Evolutionary conservation across 2,329 filamentous ascomycete species (phyloP).

Genomic region (Helotiales sp.): DNA sequence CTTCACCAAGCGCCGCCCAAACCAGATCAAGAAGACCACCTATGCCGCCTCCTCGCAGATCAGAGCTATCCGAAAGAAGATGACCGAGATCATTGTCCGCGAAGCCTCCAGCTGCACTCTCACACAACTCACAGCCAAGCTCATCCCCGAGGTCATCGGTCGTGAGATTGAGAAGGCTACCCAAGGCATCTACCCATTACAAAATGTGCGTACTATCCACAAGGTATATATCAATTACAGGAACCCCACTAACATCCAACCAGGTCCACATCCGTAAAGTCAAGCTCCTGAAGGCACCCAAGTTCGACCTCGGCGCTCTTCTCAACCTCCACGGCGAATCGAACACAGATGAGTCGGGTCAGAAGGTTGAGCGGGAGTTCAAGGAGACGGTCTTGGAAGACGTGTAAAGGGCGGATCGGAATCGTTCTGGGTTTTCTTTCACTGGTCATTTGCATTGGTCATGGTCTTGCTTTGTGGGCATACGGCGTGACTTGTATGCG

Average conservation of each 20-base stretch:
- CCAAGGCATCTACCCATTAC: slow-evolving; percentile 99
- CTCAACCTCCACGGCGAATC: slow-evolving; percentile 98
- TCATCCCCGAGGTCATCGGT: slow-evolving; percentile 99
- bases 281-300: slow-evolving; percentile 97
- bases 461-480: slow-evolving; percentile 43
- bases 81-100: slow-evolving; percentile 97
- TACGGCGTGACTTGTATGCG: slow-evolving; percentile 43
- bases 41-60: slow-evolving; percentile 98
- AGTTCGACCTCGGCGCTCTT: slow-evolving; percentile 97
- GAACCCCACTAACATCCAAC: slow-evolving; percentile 28
- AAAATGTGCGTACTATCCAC: slow-evolving; percentile 74
- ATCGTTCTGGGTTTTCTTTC: slow-evolving; percentile 39
- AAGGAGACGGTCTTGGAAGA: slow-evolving; percentile 95
- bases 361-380: slow-evolving; percentile 99
- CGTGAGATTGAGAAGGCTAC: slow-evolving; percentile 99
- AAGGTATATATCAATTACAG: neutral
- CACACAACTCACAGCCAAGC: slow-evolving; percentile 95
- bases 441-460: slow-evolving; percentile 44
- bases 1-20: slow-evolving; percentile 98
- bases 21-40: slow-evolving; percentile 99
- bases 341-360: slow-evolving; percentile 90
- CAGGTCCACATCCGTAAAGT: slow-evolving; percentile 99
- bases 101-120: slow-evolving; percentile 95
- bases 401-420: slow-evolving; percentile 68
- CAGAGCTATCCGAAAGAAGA: slow-evolving; percentile 98